Evolutionary conservation across 305 asterid species (phyloP).

Genomic region (Fraxinus nigra): DNA sequence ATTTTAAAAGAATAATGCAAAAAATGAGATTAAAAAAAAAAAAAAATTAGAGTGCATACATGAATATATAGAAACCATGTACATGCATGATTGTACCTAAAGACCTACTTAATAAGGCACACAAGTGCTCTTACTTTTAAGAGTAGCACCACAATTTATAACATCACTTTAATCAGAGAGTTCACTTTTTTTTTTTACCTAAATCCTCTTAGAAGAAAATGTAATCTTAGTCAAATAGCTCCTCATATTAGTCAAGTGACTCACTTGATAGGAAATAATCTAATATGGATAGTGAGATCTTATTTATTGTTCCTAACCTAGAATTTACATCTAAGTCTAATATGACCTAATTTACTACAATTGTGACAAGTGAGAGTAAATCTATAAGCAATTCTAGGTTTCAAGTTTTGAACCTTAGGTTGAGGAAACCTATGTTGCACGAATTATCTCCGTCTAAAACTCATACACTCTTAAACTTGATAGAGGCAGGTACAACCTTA

Average conservation of each 20-base stretch:
- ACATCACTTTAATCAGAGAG: neutral
- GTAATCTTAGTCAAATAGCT: neutral
- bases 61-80: neutral
- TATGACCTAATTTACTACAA: neutral
- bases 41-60: neutral
- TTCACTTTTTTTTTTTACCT: neutral
- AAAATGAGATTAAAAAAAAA: neutral
- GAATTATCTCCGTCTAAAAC: neutral
- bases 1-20: neutral
- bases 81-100: no score
- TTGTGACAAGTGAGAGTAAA: neutral
- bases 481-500: neutral
- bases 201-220: neutral
- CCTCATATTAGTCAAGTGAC: neutral
- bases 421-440: neutral
- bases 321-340: neutral
- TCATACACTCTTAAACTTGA: neutral
- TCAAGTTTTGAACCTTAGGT: neutral
- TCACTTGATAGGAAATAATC: no score
- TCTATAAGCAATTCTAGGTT: neutral
- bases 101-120: neutral
- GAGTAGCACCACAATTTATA: neutral
- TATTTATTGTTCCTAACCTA: neutral
- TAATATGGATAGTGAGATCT: no score
- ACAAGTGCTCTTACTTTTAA: neutral